phyloP scores from a whole-genome alignment of 305 asterid species.

The Caryopteris hybrid region DNA sequence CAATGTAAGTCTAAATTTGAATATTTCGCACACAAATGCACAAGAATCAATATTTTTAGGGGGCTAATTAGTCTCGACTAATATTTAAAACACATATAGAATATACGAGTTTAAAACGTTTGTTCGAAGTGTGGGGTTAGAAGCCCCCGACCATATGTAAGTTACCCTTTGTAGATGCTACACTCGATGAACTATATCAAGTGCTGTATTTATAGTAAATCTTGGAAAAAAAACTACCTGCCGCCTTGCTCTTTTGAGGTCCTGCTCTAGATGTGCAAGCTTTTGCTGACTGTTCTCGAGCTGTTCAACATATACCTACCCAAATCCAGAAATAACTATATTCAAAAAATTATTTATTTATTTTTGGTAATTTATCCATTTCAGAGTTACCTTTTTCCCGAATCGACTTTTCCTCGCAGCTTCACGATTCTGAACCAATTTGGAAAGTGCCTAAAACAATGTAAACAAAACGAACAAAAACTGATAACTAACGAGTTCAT shows the following conservation, averaged over 20 bases:
- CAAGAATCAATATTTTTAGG: too few relatives aligned
- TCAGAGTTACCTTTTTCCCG: conserved; percentile 51
- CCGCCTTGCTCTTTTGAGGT: conserved; percentile 48
- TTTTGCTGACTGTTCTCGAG: conserved; percentile 63
- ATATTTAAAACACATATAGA: too few relatives aligned
- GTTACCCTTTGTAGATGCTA: too few relatives aligned
- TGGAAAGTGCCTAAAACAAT: conserved; percentile 49
- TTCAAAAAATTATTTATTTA: too few relatives aligned
- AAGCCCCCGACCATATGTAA: too few relatives aligned
- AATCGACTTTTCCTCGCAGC: conserved; percentile 83
- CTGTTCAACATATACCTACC: conserved; percentile 79
- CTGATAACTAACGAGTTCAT: not conserved
- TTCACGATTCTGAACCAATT: conserved; percentile 87
- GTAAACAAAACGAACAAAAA: not conserved
- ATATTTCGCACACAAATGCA: too few relatives aligned
- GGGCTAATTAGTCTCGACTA: too few relatives aligned
- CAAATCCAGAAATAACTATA: conserved; percentile 10
- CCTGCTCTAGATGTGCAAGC: conserved; percentile 73
- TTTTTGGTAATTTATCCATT: too few relatives aligned
- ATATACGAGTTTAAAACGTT: too few relatives aligned
- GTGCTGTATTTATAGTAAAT: too few relatives aligned
- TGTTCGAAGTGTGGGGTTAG: too few relatives aligned
- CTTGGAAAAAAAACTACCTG: conserved; percentile 49
- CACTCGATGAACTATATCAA: too few relatives aligned
- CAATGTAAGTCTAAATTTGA: not conserved